Percentiles rank a stretch among this genome's conserved stretches.
Conservation (phyloP, 2,329 filamentous ascomycete genomes). For the Esteya vermicola region DNA sequence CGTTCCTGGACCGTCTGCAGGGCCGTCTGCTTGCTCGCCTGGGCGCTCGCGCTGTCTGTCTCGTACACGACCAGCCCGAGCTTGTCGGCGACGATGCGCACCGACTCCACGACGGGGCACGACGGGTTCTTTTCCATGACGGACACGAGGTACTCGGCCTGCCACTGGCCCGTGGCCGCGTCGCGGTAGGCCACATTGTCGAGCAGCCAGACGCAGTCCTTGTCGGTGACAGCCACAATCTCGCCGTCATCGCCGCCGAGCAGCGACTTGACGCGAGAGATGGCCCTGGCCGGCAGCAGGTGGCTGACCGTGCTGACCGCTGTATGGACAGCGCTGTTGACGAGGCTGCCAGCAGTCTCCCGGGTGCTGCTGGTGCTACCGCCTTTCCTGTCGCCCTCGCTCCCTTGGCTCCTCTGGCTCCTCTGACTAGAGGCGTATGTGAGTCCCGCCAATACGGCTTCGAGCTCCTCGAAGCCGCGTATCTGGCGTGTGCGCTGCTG, state of each 20-base stretch:
- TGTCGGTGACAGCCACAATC: constrained; percentile 42
- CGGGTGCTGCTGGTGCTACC: no score
- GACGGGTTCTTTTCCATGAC: constrained; percentile 65
- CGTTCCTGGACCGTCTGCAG: constrained; percentile 47
- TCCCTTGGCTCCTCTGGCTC: no score
- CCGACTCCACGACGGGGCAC: constrained; percentile 50
- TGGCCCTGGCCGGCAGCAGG: not conserved
- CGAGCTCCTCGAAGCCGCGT: constrained; percentile 33
- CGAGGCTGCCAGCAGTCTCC: no score
- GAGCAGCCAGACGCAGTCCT: constrained; percentile 73
- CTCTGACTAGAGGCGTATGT: no score
- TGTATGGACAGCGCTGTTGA: no score
- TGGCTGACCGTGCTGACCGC: no score
- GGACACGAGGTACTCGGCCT: constrained; percentile 70
- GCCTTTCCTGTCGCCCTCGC: no score
- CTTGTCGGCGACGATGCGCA: constrained; percentile 55
- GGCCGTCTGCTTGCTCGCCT: constrained; percentile 27
- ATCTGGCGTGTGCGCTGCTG: constrained; percentile 25
- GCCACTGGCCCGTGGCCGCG: constrained; percentile 38
- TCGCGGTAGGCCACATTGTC: constrained; percentile 63
- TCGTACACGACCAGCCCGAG: no score
- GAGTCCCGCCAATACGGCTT: constrained; percentile 34
- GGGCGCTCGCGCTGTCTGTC: constrained; percentile 30
- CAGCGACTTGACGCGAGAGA: constrained; percentile 18
- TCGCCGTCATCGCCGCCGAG: constrained; percentile 40